Base-by-base conservation (phyloP, 495 filamentous ascomycete genomes). In the Penicillium herquei region DNA sequence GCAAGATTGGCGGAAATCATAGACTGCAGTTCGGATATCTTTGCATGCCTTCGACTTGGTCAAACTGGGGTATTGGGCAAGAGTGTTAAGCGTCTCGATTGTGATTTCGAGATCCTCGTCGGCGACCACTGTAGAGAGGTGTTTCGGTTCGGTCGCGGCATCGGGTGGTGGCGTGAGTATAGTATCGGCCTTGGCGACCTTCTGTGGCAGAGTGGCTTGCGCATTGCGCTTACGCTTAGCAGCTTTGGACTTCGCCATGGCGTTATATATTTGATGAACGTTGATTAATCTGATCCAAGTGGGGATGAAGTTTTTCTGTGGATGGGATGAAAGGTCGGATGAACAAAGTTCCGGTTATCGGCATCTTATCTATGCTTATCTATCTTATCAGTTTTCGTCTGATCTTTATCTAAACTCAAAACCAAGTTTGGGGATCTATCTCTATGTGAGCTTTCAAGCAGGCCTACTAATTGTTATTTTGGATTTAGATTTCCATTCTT, bases 41-140 rank as follows among this genome's bases (percentile, higher is more conserved):
- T 71, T 72, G 64, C 71, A 74, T 52, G 64, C 67, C 51, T 74
- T 74, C 6, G 69, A 74, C 51, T 74, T 74, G 13, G 66, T 72
- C 45, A 74, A 40, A 46, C 44, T 58, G 45, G 71, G 71, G 31
- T 70, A 68, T 62, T 72, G 56, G n/a, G 71, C 56, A 48, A 74
- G 71, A 3, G 71, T 56, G 6, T 52, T 64, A 45, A 74, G 71
- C 5, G 71, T 72, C 34, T 74, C 71, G 16, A 72, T 65, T 16
- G 71, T 70, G 54, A 69, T 67, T 13, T 74, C 69, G 34, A 74
- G 64, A 34, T 74, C 71, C 51, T 74, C 69, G 49, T 70, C 70
- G 7, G 66, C 51, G 47, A 74, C 62, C 39, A 74, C 56, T 6
- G 68, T 64, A 21, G 63, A 55, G 11, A 74, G 59, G 46, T 70